phyloP scores from a whole-genome alignment of 352 stramenopile species.

The Phytophthora hibernalis region DNA sequence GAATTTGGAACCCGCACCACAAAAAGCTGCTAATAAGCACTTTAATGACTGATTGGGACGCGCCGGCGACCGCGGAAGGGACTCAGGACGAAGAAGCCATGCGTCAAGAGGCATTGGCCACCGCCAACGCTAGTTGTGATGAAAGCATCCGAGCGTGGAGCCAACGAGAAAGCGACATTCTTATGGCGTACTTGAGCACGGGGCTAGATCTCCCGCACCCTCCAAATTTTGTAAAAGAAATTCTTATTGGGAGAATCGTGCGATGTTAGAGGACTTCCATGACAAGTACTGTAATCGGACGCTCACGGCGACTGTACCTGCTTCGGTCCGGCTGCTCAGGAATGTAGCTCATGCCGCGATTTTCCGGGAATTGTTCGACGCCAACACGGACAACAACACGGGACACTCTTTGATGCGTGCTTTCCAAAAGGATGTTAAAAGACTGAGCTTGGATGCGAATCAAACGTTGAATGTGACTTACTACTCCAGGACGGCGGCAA shows the following conservation, averaged over 20 bases:
- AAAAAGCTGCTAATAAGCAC: not conserved
- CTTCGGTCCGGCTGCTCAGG: not conserved
- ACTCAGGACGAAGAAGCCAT: not conserved
- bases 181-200: not conserved
- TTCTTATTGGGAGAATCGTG: not conserved
- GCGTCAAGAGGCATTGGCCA: not conserved
- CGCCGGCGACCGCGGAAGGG: not conserved
- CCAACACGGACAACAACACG: not conserved
- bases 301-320: not conserved
- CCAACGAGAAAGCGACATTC: not conserved
- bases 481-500: not conserved
- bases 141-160: not conserved
- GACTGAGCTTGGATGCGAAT: not conserved
- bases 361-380: not conserved
- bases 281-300: not conserved
- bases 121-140: not conserved
- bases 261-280: not conserved
- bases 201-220: not conserved
- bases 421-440: not conserved
- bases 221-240: constrained; percentile 2
- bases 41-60: not conserved
- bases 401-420: not conserved
- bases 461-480: not conserved
- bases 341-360: not conserved
- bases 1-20: not conserved